Base-by-base conservation (phyloP, 164 flowering plant genomes). In the Paratinospora sagittata region DNA sequence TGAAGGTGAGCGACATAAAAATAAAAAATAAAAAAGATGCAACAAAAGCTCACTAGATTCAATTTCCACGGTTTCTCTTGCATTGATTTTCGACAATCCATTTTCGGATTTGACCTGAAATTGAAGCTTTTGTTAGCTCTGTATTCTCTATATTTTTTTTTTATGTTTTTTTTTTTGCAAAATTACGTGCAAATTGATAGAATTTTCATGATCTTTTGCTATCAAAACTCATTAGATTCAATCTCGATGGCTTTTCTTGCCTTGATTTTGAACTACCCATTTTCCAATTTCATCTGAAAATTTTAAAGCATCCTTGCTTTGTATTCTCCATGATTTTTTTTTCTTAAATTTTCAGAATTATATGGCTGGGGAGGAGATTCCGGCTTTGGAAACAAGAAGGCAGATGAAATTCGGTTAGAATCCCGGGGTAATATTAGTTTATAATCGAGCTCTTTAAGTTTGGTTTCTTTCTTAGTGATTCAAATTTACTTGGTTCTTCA, bases 341-440 rank as follows among this genome's bases (percentile, higher is more conserved):
- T 3, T 57, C 19, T 57, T 27, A 66, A 57, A 47, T 69, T 55
- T 49, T 81, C 81, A 90, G 95, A 85, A 39, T 65, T 41, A 52
- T 37, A 72, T 66, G 74, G 67, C 27, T 72, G 77, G 77, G 81
- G 79, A n/a, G 75, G 80, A 68, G 72, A 78, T 68, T 79, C 86
- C 33, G 55, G 81, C 69, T 74, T 81, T 72, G 74, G 72, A 55
- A 70, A 65, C 66, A 76, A 74, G 66, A 73, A 65, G 41, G 77
- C 68, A 21, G 82, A 64, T 60, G 88, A 61, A 24, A 69, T 41
- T 79, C 80, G 45, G 70, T 37, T 66, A 66, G 86, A 86, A 55
- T 61, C 70, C 67, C 72, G 66, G 76, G 90, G 92, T 85, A 82
- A 73, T 71, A 72, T 30, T 47, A 47, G 55, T 47, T 47, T 47